These are phyloP conservation scores for Fusarium ramigenum DNA, from an alignment of 2,329 filamentous ascomycete genomes.

Conservation along the genomic window DNA sequence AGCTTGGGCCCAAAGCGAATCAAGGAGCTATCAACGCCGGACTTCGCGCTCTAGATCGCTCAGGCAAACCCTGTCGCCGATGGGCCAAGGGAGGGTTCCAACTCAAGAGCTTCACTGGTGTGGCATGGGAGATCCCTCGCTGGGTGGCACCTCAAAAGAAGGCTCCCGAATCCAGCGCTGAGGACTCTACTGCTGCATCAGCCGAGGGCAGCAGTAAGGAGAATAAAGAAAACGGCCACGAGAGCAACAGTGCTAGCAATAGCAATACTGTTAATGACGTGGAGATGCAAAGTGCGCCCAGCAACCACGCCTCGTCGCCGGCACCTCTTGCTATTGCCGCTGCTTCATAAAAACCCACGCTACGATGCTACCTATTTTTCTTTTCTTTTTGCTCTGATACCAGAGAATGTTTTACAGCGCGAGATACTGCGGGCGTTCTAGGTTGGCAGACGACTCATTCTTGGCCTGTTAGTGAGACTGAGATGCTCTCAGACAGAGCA, in stretches of 20 bases:
- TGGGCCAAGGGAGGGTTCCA: constrained; percentile 87
- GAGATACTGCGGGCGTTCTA: constrained; percentile 25
- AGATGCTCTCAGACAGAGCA: constrained; percentile 19
- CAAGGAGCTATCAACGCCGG: constrained; percentile 97
- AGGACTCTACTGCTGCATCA: constrained; percentile 58
- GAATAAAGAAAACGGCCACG: constrained; percentile 67
- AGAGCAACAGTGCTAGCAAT: constrained; percentile 59
- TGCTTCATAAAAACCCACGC: constrained; percentile 47
- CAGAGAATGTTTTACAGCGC: constrained; percentile 25
- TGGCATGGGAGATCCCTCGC: constrained; percentile 80
- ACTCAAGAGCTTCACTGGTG: constrained; percentile 92
- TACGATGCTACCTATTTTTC: neutral
- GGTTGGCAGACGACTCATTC: constrained; percentile 24
- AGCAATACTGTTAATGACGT: constrained; percentile 57
- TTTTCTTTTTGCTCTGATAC: constrained; percentile 4
- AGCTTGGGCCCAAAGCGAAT: constrained; percentile 95
- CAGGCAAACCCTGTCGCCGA: constrained; percentile 89
- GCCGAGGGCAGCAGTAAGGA: constrained; percentile 69
- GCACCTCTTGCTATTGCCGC: constrained; percentile 59
- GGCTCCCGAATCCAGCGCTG: constrained; percentile 55
- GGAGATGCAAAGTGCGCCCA: constrained; percentile 64
- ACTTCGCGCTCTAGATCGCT: constrained; percentile 90
- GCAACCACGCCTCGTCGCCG: constrained; percentile 62
- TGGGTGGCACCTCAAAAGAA: constrained; percentile 80
- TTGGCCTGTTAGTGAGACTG: constrained; percentile 10